Evolutionary conservation across 1,139 yeast species (phyloP).

Genomic region (Waltiozyma sp.): DNA sequence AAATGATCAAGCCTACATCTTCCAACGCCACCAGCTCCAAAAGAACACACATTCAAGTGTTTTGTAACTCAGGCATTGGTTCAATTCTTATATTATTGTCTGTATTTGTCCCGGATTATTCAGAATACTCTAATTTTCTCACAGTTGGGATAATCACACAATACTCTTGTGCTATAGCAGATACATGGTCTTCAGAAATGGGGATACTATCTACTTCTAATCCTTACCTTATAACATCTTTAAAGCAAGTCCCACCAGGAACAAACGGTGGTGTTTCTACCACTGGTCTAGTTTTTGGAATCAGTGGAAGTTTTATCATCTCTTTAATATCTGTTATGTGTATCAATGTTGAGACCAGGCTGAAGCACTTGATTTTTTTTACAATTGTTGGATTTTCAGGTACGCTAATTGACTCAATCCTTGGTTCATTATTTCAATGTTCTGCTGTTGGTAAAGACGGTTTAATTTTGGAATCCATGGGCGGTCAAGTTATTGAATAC

Average conservation of each 20-base stretch:
- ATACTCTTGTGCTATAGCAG: slow-evolving; percentile 36
- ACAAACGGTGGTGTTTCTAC: slow-evolving; percentile 38
- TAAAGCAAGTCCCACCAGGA: slow-evolving; percentile 33
- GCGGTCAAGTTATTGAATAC: slow-evolving; percentile 24
- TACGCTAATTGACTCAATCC: slow-evolving; percentile 30
- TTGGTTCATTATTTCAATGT: slow-evolving; percentile 33
- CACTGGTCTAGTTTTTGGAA: slow-evolving; percentile 29
- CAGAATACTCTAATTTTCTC: slow-evolving; percentile 4
- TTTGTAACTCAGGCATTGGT: slow-evolving; percentile 31
- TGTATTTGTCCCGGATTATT: slow-evolving; percentile 5
- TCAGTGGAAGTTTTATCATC: slow-evolving; percentile 28
- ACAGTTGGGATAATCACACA: slow-evolving; percentile 29
- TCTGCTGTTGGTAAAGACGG: slow-evolving; percentile 27
- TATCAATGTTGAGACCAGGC: slow-evolving; percentile 5
- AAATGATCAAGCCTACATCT: slow-evolving; percentile 3
- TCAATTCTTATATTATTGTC: slow-evolving; percentile 10
- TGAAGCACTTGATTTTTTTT: slow-evolving; percentile 20
- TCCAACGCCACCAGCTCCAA: slow-evolving; percentile 7
- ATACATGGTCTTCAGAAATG: slow-evolving; percentile 39
- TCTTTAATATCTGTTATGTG: slow-evolving; percentile 21
- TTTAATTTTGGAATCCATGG: slow-evolving; percentile 29
- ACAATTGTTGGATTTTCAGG: slow-evolving; percentile 30
- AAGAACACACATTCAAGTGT: slow-evolving; percentile 31
- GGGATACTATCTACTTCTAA: slow-evolving; percentile 30
- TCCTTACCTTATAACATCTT: slow-evolving; percentile 33